These are phyloP conservation scores for Diplotaxis tenuifolia DNA, from an alignment of 345 rosid genomes.

Conservation along the genomic window DNA sequence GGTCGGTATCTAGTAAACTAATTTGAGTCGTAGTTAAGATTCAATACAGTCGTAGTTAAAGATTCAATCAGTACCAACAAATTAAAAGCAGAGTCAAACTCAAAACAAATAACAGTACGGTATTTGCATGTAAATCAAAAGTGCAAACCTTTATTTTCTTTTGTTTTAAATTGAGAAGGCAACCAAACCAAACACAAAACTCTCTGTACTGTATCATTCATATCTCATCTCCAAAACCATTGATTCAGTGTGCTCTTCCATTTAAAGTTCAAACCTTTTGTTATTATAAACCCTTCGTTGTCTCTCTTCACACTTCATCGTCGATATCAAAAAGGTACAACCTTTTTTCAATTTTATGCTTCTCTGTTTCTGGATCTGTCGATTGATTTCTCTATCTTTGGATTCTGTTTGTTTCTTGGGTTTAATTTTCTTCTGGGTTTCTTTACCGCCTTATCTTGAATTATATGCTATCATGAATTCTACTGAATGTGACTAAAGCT, in stretches of 20 bases:
- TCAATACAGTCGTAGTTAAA: not conserved
- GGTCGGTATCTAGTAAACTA: not conserved
- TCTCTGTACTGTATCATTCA: not conserved
- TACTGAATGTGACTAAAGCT: not conserved
- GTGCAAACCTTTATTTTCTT: not conserved
- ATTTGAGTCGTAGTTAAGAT: not conserved
- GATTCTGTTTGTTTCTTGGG: no score
- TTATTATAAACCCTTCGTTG: slow-evolving; percentile 4
- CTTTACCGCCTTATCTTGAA: not conserved
- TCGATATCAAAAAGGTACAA: slow-evolving; percentile 21
- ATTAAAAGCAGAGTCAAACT: not conserved
- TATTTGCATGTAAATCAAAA: not conserved
- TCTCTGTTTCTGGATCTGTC: slow-evolving; percentile 15
- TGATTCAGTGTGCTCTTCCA: not conserved
- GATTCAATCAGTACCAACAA: not conserved
- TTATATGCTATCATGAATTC: not conserved
- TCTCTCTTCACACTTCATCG: no score
- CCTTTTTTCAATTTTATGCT: slow-evolving; percentile 1
- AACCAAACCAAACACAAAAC: no score
- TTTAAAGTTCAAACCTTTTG: not conserved
- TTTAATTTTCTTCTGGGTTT: not conserved
- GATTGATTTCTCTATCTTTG: not conserved
- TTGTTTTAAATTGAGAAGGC: no score
- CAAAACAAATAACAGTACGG: not conserved
- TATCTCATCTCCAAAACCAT: not conserved